Base-by-base conservation (phyloP, 2,329 filamentous ascomycete genomes). In the Neonectria punicea region DNA sequence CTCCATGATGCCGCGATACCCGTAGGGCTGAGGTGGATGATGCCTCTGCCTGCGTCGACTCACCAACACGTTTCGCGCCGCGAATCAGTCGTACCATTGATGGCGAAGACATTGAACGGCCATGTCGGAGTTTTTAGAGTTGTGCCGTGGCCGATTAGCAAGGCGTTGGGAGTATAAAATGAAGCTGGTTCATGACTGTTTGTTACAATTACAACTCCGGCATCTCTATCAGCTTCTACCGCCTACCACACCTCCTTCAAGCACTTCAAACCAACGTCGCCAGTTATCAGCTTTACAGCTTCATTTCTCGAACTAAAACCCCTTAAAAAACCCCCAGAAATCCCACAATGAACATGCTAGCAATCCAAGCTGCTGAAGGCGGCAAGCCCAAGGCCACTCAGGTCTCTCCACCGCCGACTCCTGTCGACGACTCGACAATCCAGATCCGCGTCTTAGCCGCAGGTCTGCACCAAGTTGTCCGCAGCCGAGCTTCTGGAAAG, bases 401-500 rank as follows among this genome's bases (percentile, higher is more conserved):
- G 8, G n/a, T 43, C n/a, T 43, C 39, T n/a, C 39, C n/a, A n/a
- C 39, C 39, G 4, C 16, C 39, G 39, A 10, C n/a, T 10, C 39
- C 39, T 11, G 8, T 20, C n/a, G 39, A 43, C 39, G n/a, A 11
- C n/a, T 43, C 39, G 39, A 43, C 39, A 43, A 43, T 20, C 7
- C 39, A 43, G 39, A n/a, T 43, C 39, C 39, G 39, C 8, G 39
- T 43, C 16, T 20, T 43, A n/a, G 85, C 85, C 5, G 73, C 82
- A 2, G 86, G 85, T 25, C 77, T 87, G 16, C 86, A 88, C 72
- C 80, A 82, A 13, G 77, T 89, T 4, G 86, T 89, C 53, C 84
- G 84, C 55, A 79, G 80, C 46, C 83, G 86, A 34, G 86, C 86
- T n/a, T 68, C 81, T 1, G 87, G 87, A 1, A 79, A 75, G 13